Evolutionary conservation across 306 rosid genomes (phyloP), one percentile per base, ranked within the genome.

Genomic region (Fragaria ananassa): DNA sequence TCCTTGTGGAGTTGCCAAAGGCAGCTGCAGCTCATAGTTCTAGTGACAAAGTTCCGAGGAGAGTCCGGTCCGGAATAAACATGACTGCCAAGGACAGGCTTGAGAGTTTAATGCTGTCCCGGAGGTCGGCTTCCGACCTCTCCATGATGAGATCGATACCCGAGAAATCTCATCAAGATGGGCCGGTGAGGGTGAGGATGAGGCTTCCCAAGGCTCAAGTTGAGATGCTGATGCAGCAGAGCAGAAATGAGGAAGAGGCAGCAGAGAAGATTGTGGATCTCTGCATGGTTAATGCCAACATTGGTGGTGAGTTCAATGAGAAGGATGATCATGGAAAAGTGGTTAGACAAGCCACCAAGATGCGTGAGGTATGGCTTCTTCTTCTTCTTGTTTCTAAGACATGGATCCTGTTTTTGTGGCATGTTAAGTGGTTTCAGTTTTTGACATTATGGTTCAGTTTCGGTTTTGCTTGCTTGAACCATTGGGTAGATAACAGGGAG

Each of bases 21-120:
- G 8, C 7, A 7, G 15, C 7, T 11, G 8, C 7, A 7, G 15
- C 7, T 11, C 10, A 6, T 66, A n/a, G 29, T 9, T 7, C 0
- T 3, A 6, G 19, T n/a, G 44, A 39, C 17, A 66, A 10, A 34
- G 73, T 70, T 12, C 82, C 97, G 0, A 86, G 98, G 19, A 85
- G 98, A 75, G 97, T 88, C 44, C 87, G 86, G 75, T 96, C 99
- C 0, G 97, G 91, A 21, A 96, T 96, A 21, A 83, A 86, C 81
- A 88, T 96, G 98, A 82, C 90, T 15, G 99, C 99, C 5, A 96
- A 92, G 70, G 99, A 96, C 62, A 73, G 93, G 71, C 89, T 96
- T 0, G 98, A 96, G 85, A 91, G 89, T 56, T 72, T 96, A 5
- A 88, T 88, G 85, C 76, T 96, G 53, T 61, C 99, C 2, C 47